These are phyloP conservation scores for Plasmodium fragile DNA, from an alignment of 169 alveolate genomes.

Conservation along the genomic window DNA sequence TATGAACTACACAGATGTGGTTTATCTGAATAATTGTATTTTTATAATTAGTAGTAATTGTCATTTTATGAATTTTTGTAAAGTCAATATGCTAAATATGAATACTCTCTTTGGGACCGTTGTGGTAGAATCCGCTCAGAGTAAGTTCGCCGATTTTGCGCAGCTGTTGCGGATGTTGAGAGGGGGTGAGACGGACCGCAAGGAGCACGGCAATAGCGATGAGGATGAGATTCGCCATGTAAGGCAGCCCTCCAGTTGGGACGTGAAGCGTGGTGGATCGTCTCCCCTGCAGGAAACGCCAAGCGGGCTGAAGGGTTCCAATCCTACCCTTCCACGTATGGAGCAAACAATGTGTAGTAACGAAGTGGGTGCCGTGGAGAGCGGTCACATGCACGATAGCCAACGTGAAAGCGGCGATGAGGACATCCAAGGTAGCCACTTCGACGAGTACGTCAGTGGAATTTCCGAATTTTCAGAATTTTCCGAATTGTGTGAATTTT, in stretches of 20 bases:
- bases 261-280: background rate
- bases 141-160: slow-evolving; percentile 2
- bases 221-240: background rate
- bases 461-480: slow-evolving; percentile 14
- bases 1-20: slow-evolving; percentile 70
- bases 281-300: background rate
- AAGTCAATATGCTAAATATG: slow-evolving; percentile 57
- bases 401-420: background rate
- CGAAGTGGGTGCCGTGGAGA: background rate
- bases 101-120: slow-evolving; percentile 46
- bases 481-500: slow-evolving; percentile 25
- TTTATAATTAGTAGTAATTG: slow-evolving; percentile 72
- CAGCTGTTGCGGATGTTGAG: background rate
- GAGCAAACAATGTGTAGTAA: background rate
- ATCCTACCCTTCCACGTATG: background rate
- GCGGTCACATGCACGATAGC: background rate
- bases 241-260: background rate
- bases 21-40: slow-evolving; percentile 37
- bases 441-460: slow-evolving; percentile 45
- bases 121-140: slow-evolving; percentile 9
- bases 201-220: background rate
- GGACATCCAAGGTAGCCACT: background rate
- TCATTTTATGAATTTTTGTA: slow-evolving; percentile 71
- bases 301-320: background rate
- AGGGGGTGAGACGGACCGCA: background rate